phyloP scores from a whole-genome alignment of 257 asterid species.

The Haberlea rhodopensis region DNA sequence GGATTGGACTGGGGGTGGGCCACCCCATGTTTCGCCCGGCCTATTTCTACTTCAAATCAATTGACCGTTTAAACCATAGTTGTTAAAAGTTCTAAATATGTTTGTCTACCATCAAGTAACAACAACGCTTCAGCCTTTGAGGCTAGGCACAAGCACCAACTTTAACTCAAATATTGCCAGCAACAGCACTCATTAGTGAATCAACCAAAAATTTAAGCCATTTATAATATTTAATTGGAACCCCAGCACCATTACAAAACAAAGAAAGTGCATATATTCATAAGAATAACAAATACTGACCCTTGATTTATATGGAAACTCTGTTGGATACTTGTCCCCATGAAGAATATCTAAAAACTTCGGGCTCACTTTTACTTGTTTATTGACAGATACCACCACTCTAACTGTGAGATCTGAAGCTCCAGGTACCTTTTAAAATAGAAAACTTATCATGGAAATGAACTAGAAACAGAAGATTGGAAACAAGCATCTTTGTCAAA shows the following conservation, averaged over 20 bases:
- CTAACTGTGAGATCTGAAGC: slow-evolving; percentile 61
- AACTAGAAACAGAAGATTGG: not conserved
- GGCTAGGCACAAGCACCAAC: not conserved
- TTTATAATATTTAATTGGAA: slow-evolving; percentile 4
- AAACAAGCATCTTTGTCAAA: not conserved
- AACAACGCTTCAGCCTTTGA: not conserved
- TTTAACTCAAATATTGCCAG: not conserved
- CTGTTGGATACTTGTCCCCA: slow-evolving; percentile 51
- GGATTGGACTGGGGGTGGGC: too few species aligned
- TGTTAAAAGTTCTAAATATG: not conserved
- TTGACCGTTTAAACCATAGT: not conserved
- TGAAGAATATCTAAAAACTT: slow-evolving; percentile 59
- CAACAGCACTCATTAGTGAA: slow-evolving; percentile 9
- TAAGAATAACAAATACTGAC: slow-evolving; percentile 34
- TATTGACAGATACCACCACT: slow-evolving; percentile 54
- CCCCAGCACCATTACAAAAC: slow-evolving; percentile 1
- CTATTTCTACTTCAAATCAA: not conserved
- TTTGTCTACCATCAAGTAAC: not conserved
- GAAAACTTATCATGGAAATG: slow-evolving; percentile 22
- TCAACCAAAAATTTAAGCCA: slow-evolving; percentile 10
- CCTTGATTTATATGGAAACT: slow-evolving; percentile 71
- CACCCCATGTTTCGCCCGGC: too few species aligned
- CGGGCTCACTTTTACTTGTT: slow-evolving; percentile 57
- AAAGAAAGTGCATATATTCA: not conserved
- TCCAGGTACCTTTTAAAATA: slow-evolving; percentile 54